A percentile compares a stretch with the other conserved stretches of the same genome.
These are phyloP conservation scores for Aspergillus sp. DNA, from an alignment of 2,329 filamentous ascomycete species.

Conservation along the genomic window DNA sequence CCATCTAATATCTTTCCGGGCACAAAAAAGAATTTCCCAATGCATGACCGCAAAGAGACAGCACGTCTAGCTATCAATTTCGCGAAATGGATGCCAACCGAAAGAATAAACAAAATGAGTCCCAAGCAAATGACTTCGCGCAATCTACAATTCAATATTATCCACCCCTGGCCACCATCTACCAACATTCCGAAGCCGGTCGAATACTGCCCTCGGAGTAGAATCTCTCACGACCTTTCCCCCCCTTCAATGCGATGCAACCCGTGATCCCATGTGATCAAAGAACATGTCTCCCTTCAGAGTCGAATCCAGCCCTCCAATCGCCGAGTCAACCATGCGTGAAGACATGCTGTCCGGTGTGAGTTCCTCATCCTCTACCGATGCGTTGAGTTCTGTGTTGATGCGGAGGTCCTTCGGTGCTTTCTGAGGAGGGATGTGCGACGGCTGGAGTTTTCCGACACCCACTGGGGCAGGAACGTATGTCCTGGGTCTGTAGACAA, in stretches of 20 bases:
- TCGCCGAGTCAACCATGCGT: conserved; percentile 48
- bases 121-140: neutral
- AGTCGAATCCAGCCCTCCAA: conserved; percentile 44
- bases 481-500: conserved; percentile 43
- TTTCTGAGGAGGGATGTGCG: conserved; percentile 32
- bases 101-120: neutral
- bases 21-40: neutral
- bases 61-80: neutral
- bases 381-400: conserved; percentile 44
- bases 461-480: conserved; percentile 36
- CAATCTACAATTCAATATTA: neutral
- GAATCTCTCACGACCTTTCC: neutral
- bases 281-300: conserved; percentile 46
- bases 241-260: conserved; percentile 29
- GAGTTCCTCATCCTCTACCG: conserved; percentile 46
- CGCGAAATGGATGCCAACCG: neutral
- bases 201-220: neutral
- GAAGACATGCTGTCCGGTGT: conserved; percentile 54
- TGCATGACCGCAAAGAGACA: neutral
- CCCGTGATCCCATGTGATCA: conserved; percentile 46
- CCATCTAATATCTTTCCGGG: conserved; percentile 16
- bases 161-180: neutral
- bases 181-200: neutral
- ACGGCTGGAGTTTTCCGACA: conserved; percentile 24
- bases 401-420: conserved; percentile 47